These are phyloP conservation scores for Penicillium angulare DNA, from an alignment of 495 filamentous ascomycete species.

Conservation along the genomic window DNA sequence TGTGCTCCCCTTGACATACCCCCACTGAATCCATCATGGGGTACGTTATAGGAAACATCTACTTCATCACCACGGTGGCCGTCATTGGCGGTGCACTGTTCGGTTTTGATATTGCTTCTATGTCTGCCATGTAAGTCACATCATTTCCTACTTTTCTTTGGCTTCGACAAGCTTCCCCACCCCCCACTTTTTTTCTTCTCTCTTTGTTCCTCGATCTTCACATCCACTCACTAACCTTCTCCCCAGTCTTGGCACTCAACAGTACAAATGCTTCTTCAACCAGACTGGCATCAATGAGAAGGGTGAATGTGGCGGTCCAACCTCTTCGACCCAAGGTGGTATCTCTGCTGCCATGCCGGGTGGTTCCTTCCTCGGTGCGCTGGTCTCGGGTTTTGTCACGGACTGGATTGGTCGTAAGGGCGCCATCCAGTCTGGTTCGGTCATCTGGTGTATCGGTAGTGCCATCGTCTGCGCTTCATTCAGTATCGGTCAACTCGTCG, in stretches of 20 bases:
- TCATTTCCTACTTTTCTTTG: not conserved
- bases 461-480: slow-evolving; percentile 67
- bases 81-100: slow-evolving; percentile 61
- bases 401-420: slow-evolving; percentile 64
- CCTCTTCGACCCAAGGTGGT: slow-evolving; percentile 50
- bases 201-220: not conserved
- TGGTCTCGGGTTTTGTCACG: slow-evolving; percentile 62
- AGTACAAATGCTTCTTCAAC: slow-evolving; percentile 65
- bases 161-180: not conserved
- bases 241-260: slow-evolving; percentile 36
- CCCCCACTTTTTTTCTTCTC: not conserved
- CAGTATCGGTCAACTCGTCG: slow-evolving; percentile 69
- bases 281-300: slow-evolving; percentile 32
- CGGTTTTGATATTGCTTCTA: slow-evolving; percentile 71
- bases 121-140: slow-evolving; percentile 62
- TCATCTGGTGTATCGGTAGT: slow-evolving; percentile 66
- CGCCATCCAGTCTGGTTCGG: slow-evolving; percentile 58
- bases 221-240: not conserved
- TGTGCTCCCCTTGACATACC: not conserved
- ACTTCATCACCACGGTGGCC: slow-evolving; percentile 30
- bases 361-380: slow-evolving; percentile 67
- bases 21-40: slow-evolving; percentile 13
- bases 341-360: slow-evolving; percentile 70
- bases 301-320: slow-evolving; percentile 45
- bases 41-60: slow-evolving; percentile 29